A percentile compares a stretch with the other conserved stretches of the same genome.
Conservation (phyloP, 2,329 filamentous ascomycete genomes). For the Colletotrichum aenigma region DNA sequence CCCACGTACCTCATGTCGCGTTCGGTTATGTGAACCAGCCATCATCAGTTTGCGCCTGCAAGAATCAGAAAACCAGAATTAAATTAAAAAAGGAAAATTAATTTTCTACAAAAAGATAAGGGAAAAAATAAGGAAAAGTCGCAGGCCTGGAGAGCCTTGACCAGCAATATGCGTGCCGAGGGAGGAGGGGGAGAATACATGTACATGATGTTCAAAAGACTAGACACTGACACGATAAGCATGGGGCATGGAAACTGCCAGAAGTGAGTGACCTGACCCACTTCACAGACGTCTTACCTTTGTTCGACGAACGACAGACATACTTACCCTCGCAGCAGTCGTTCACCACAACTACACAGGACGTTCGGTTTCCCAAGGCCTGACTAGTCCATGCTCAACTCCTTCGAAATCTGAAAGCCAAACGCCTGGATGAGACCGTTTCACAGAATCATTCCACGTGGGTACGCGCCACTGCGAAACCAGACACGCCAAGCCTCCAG, state of each 20-base stretch:
- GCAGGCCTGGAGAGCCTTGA: neutral
- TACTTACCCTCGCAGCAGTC: neutral
- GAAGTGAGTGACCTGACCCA: neutral
- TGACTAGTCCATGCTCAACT: neutral
- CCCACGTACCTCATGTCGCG: neutral
- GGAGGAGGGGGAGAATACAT: neutral
- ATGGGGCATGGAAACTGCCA: neutral
- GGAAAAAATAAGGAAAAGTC: neutral
- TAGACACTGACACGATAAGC: neutral
- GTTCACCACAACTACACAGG: neutral
- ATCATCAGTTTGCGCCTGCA: neutral
- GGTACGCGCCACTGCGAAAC: neutral
- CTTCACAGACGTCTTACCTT: neutral
- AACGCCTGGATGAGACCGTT: conserved; percentile 1
- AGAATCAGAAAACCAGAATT: neutral
- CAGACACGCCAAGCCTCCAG: conserved; percentile 2
- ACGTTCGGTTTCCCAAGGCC: neutral
- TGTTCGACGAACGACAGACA: neutral
- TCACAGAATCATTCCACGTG: neutral
- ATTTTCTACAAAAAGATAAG: too few relatives aligned
- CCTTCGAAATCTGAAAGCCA: neutral
- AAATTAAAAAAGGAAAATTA: too few relatives aligned
- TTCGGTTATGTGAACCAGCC: neutral
- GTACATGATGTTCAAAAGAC: neutral
- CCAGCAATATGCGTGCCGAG: neutral